Percentiles rank a stretch among this genome's conserved stretches.
These are phyloP conservation scores for Acacia melanoxylon DNA, from an alignment of 306 rosid species.

Conservation along the genomic window DNA sequence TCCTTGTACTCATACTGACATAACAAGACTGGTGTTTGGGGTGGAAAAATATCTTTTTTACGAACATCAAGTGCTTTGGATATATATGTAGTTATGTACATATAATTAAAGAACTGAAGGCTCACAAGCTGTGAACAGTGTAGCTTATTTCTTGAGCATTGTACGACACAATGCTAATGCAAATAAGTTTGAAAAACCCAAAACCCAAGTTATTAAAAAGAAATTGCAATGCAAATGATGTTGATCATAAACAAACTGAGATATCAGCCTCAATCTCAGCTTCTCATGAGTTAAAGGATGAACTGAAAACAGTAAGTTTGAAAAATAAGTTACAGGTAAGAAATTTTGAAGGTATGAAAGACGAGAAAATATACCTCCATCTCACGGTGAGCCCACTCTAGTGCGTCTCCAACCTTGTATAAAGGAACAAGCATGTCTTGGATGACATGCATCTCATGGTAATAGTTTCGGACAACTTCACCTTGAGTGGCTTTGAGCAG, in stretches of 20 bases:
- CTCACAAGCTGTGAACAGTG: neutral
- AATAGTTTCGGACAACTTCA: slow-evolving; percentile 92
- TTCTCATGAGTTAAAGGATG: neutral
- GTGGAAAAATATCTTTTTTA: neutral
- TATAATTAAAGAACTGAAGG: neutral
- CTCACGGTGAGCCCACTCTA: slow-evolving; percentile 90
- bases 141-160: neutral
- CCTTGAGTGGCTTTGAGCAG: slow-evolving; percentile 98
- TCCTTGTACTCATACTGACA: neutral
- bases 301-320: neutral
- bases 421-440: slow-evolving; percentile 97
- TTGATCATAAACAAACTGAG: neutral
- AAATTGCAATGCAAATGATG: slow-evolving; percentile 24
- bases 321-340: neutral
- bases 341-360: slow-evolving; percentile 15
- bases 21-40: neutral
- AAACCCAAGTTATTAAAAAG: neutral
- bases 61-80: neutral
- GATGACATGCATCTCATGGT: slow-evolving; percentile 94
- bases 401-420: slow-evolving; percentile 90
- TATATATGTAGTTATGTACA: neutral
- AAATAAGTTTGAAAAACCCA: no score
- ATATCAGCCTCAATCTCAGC: neutral
- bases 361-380: slow-evolving; percentile 76
- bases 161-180: no score